A percentile compares a stretch with the other conserved stretches of the same genome.
These are phyloP conservation scores for Pestalotiopsis sp. DNA, from an alignment of 2,329 filamentous ascomycete species.

Conservation along the genomic window DNA sequence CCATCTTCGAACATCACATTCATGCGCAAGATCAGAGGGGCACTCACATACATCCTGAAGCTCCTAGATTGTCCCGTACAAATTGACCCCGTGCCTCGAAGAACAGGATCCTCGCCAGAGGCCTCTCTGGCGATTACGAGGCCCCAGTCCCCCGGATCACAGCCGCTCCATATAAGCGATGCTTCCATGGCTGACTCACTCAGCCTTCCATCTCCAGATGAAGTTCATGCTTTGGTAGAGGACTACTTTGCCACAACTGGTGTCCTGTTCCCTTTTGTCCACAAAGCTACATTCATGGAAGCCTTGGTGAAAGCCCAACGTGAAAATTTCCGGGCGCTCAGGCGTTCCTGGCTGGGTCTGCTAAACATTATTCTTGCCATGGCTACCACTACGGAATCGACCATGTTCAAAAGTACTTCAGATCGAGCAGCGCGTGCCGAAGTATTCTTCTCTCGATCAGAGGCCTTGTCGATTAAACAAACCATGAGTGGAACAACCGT, in stretches of 20 bases:
- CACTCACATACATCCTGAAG: not conserved
- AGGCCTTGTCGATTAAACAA: constrained; percentile 41
- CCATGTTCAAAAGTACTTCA: constrained; percentile 28
- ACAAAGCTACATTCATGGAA: not conserved
- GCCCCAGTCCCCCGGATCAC: not conserved
- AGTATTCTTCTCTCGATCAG: constrained; percentile 44
- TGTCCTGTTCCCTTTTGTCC: constrained; percentile 6
- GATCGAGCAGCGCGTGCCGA: constrained; percentile 41
- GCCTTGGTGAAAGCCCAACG: constrained; percentile 2
- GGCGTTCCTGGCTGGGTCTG: constrained; percentile 50
- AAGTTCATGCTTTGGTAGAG: not conserved
- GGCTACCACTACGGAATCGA: constrained; percentile 36
- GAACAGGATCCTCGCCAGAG: not conserved
- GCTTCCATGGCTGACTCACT: not conserved
- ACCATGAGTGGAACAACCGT: constrained; percentile 41
- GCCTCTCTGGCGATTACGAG: not conserved
- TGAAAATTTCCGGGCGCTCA: constrained; percentile 30
- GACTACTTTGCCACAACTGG: constrained; percentile 3
- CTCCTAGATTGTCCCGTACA: not conserved
- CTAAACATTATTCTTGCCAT: constrained; percentile 52
- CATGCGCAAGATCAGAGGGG: not conserved
- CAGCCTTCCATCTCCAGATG: not conserved
- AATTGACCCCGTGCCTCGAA: too few relatives aligned
- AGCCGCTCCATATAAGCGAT: not conserved
- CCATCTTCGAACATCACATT: constrained; percentile 9